Evolutionary conservation across 208 protist species (phyloP), one percentile per base, ranked within the genome.

Genomic region (Trypanosoma conorhini): DNA sequence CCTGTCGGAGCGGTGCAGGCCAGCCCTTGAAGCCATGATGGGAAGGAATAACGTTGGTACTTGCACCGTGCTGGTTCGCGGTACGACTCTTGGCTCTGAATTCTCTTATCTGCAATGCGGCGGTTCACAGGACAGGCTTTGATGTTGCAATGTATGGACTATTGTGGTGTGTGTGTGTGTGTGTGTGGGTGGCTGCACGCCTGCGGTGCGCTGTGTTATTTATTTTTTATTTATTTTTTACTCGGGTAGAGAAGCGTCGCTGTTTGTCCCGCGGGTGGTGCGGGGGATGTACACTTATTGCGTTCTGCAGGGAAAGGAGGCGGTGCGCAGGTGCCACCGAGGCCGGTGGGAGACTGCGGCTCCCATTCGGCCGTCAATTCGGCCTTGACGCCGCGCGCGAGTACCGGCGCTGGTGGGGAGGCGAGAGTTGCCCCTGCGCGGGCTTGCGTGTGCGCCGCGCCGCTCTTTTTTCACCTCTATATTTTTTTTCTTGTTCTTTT

Each of bases 31-130:
- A 40, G 56, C 60, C 9, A 80, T 92, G 72, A 60, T 89, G 61
- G 31, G 75, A 26, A 62, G 46, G 8, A 74, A 80, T 8, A 79
- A 35, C 26, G 51, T 77, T 62, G 71, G 63, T 22, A 22, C 71
- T 4, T 92, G 87, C 67, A 70, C 68, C 31, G 71, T 92, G 40
- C 64, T 87, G 33, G 81, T 83, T 28, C 77, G 80, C 7, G 77
- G 77, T 8, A 92, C 87, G 3, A 69, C 64, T 35, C 58, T 92
- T 40, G 81, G 81, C n/a, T 74, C 50, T 15, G 50, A 67, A 4
- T 71, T 44, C 15, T 58, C 72, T 44, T 77, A 77, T 42, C 8
- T 77, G 57, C 26, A 38, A 19, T 63, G 7, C 28, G 24, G 21
- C 51, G 52, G 67, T 33, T 57, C n/a, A n/a, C n/a, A 38, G n/a